Base-by-base conservation (phyloP, 2,329 filamentous ascomycete species). In the Aureobasidium melanogenum region DNA sequence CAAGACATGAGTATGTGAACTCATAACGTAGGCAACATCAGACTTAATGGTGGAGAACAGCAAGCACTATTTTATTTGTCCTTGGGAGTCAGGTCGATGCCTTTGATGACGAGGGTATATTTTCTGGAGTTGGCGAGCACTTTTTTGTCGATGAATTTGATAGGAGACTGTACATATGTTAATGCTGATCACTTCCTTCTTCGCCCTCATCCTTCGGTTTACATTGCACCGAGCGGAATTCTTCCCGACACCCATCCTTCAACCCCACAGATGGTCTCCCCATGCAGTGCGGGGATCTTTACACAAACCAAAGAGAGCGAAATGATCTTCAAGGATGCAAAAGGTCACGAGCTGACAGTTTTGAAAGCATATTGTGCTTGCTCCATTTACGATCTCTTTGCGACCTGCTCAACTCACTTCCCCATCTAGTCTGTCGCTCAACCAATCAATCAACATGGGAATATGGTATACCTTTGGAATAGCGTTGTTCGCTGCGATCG, bases 401-500 rank as follows among this genome's bases (percentile, higher is more conserved):
- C n/a, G 4, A 44, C 5, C 7, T 44, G 9, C 2, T 22, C 8
- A 17, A 3, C n/a, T 19, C 3, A 26, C n/a, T 12, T 34, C 14
- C 19, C 24, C 14, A 5, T 34, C 26, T 26, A 10, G 10, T 43
- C 7, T 30, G 17, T 24, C 3, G 15, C 15, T 34, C n/a, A 32
- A 12, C 3, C 8, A 47, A 30, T 5, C 3, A 12, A 3, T 43
- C 66, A 72, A 64, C 17, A 77, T 77, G 74, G 67, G 68, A 26
- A 58, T 69, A 44, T 74, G 71, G 73, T 81, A 82, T 67, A 77
- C 79, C 2, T 70, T 82, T 32, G 77, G 78, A 6, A 71, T 84
- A 62, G 80, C 80, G 51, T 67, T 82, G 39, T 84, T 84, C 69
- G 82, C 82, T 39, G 81, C 80, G 22, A 82, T 84, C 57, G 82